Evolutionary conservation across 805 yeast species (phyloP).

Genomic region (Candida insectorum): DNA sequence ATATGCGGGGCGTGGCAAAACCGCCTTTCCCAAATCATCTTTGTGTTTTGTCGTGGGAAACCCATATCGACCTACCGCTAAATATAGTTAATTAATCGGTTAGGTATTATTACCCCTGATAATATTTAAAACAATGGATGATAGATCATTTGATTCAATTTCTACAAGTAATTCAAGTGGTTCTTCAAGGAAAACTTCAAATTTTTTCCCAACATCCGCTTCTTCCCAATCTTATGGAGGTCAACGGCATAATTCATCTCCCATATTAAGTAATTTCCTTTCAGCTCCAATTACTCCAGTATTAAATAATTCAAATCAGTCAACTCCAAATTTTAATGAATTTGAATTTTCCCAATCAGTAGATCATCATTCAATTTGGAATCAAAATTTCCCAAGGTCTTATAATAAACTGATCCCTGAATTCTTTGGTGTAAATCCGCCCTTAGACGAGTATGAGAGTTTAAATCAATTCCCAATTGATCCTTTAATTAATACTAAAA

Average conservation of each 20-base stretch:
- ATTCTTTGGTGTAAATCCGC: slow-evolving; percentile 1
- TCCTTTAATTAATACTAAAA: too few relatives aligned
- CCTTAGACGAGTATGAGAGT: not conserved
- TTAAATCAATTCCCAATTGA: not conserved
- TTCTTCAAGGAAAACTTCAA: slow-evolving; percentile 12
- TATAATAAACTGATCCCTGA: slow-evolving; percentile 5
- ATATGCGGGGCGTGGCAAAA: too few relatives aligned
- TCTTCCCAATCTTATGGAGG: slow-evolving; percentile 2
- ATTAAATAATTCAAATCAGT: slow-evolving; percentile 7
- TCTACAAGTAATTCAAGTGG: slow-evolving; percentile 8
- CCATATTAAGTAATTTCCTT: slow-evolving; percentile 6
- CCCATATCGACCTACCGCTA: too few relatives aligned
- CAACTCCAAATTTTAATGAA: slow-evolving; percentile 13
- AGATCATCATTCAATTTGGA: slow-evolving; percentile 6
- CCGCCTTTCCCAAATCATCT: too few relatives aligned
- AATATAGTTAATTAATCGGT: too few relatives aligned
- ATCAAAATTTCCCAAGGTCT: slow-evolving; percentile 3
- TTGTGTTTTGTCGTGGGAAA: too few relatives aligned
- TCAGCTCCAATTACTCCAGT: slow-evolving; percentile 15
- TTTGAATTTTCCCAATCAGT: slow-evolving; percentile 7
- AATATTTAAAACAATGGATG: too few relatives aligned
- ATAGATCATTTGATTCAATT: slow-evolving; percentile 9
- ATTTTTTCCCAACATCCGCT: slow-evolving; percentile 10
- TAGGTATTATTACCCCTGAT: too few relatives aligned
- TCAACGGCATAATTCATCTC: slow-evolving; percentile 8